A percentile compares a stretch with the other conserved stretches of the same genome.
Conservation (phyloP, 345 rosid species). For the Mangifera indica region DNA sequence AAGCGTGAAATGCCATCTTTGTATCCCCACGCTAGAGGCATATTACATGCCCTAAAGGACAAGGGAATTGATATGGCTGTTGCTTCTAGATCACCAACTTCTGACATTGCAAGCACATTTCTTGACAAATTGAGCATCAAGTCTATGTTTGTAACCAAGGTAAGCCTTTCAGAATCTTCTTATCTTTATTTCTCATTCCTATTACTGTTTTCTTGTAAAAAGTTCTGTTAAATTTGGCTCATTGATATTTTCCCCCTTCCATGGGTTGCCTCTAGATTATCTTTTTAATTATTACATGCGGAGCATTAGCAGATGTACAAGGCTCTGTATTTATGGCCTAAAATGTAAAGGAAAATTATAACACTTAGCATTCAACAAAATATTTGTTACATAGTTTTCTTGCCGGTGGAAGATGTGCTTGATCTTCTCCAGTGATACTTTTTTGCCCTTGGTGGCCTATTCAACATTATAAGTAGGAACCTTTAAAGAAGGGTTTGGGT, state of each 20-base stretch:
- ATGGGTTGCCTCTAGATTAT: background rate
- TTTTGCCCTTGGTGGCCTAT: background rate
- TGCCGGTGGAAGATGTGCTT: background rate
- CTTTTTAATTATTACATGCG: background rate
- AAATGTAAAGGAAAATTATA: background rate
- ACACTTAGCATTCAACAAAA: background rate
- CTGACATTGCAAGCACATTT: constrained; percentile 68
- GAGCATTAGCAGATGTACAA: background rate
- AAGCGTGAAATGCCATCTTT: constrained; percentile 70
- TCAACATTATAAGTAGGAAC: background rate
- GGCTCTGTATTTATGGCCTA: background rate
- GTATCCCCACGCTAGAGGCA: constrained; percentile 79
- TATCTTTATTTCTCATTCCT: background rate
- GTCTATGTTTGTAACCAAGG: constrained; percentile 65
- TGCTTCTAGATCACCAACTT: constrained; percentile 80
- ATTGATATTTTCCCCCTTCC: background rate
- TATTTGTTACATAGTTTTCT: background rate
- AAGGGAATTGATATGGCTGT: constrained; percentile 70
- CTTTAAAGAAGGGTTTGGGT: background rate
- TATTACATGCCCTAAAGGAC: constrained; percentile 61
- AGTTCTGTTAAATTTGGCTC: background rate
- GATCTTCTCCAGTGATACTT: constrained; percentile 1
- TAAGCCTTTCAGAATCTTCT: constrained; percentile 12
- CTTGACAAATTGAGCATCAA: constrained; percentile 59
- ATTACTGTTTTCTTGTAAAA: background rate